These are phyloP conservation scores for Penicillium turbatum DNA, from an alignment of 495 filamentous ascomycete species.

Conservation along the genomic window DNA sequence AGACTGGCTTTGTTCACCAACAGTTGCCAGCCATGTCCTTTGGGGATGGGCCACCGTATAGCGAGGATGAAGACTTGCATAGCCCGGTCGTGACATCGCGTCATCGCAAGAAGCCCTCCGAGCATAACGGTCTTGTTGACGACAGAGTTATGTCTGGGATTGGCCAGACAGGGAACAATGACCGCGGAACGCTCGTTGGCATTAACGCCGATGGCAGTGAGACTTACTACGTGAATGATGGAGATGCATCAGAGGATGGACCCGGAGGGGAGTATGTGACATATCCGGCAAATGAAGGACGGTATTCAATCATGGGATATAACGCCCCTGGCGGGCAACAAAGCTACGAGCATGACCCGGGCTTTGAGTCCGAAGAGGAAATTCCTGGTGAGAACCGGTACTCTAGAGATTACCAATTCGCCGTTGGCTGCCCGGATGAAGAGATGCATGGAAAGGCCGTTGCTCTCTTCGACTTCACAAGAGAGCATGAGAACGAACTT, in stretches of 20 bases:
- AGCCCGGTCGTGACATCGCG: slow-evolving; percentile 77
- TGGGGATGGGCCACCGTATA: slow-evolving; percentile 90
- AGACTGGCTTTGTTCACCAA: slow-evolving; percentile 40
- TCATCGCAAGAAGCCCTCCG: slow-evolving; percentile 72
- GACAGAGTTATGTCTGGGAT: slow-evolving; percentile 14
- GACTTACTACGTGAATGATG: slow-evolving; percentile 70
- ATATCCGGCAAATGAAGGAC: slow-evolving; percentile 63
- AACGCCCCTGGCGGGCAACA: slow-evolving; percentile 50
- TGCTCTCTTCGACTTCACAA: slow-evolving; percentile 88
- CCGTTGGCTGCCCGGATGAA: slow-evolving; percentile 91
- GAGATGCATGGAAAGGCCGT: slow-evolving; percentile 98
- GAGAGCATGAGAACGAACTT: slow-evolving; percentile 95
- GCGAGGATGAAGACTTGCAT: slow-evolving; percentile 93
- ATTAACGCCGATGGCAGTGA: slow-evolving; percentile 70
- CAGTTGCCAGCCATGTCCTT: slow-evolving; percentile 83
- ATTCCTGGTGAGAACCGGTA: slow-evolving; percentile 61
- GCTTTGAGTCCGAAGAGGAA: slow-evolving; percentile 60
- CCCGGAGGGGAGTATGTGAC: slow-evolving; percentile 78
- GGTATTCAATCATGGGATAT: slow-evolving; percentile 47
- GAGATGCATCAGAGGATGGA: slow-evolving; percentile 56
- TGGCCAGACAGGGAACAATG: slow-evolving; percentile 39
- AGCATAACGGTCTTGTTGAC: slow-evolving; percentile 29
- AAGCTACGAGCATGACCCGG: slow-evolving; percentile 45
- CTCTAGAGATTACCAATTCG: slow-evolving; percentile 88
- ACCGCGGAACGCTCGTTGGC: slow-evolving; percentile 61